Conservation (phyloP, 2,329 filamentous ascomycete species). For the Arthrobotrys musiformis region DNA sequence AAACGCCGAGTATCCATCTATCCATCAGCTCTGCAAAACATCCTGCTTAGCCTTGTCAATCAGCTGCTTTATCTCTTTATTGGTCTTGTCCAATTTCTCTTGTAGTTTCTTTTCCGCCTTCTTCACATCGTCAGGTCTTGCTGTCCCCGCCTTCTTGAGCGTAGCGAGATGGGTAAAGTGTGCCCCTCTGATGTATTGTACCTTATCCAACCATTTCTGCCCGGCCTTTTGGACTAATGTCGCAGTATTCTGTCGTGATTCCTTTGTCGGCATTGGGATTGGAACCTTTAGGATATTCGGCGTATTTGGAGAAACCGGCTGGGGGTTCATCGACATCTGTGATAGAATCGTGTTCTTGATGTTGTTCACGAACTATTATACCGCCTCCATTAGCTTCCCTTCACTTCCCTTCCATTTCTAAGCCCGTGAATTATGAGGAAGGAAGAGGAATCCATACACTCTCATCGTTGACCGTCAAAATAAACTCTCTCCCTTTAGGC, state of each 20-base stretch:
- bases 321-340: conserved; percentile 50
- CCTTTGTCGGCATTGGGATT: conserved; percentile 45
- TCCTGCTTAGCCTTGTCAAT: conserved; percentile 50
- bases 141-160: conserved; percentile 24
- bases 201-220: conserved; percentile 45
- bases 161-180: conserved; percentile 47
- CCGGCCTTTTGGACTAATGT: conserved; percentile 39
- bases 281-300: conserved; percentile 52
- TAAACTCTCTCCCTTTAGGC: conserved; percentile 49
- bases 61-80: conserved; percentile 48
- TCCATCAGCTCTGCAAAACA: conserved; percentile 41
- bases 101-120: conserved; percentile 57
- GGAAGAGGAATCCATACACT: conserved; percentile 20
- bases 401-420: neutral
- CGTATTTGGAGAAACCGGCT: conserved; percentile 41
- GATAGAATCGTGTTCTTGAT: conserved; percentile 47
- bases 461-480: conserved; percentile 53
- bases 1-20: neutral
- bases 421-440: neutral
- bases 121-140: conserved; percentile 43
- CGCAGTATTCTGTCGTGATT: conserved; percentile 44
- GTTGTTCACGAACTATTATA: conserved; percentile 39
- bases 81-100: conserved; percentile 56
- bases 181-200: conserved; percentile 42
- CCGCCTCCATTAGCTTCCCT: neutral